Evolutionary conservation across 148 eudicot species (phyloP).

Genomic region (Amaranthus palmeri): DNA sequence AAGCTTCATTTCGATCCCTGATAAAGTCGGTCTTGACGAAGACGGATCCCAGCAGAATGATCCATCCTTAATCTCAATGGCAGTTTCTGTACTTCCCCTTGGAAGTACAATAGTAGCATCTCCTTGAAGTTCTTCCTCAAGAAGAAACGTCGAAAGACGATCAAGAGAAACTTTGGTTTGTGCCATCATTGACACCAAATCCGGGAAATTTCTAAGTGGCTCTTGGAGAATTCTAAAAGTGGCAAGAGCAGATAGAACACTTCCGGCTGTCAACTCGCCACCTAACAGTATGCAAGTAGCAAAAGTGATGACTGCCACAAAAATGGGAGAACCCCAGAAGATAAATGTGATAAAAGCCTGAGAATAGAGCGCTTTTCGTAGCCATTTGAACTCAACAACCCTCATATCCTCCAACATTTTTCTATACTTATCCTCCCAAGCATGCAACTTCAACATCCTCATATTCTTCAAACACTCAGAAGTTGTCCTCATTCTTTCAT

Average conservation of each 20-base stretch:
- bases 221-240: slow-evolving; percentile 91
- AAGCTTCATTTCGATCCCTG: slow-evolving; percentile 59
- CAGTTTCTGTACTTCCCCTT: slow-evolving; percentile 48
- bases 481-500: slow-evolving; percentile 89
- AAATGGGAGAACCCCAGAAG: slow-evolving; percentile 94
- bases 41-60: slow-evolving; percentile 73
- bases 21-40: slow-evolving; percentile 50
- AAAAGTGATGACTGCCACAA: slow-evolving; percentile 81
- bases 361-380: slow-evolving; percentile 73
- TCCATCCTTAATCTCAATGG: slow-evolving; percentile 71
- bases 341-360: slow-evolving; percentile 75
- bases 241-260: slow-evolving; percentile 84
- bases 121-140: slow-evolving; percentile 66
- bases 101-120: slow-evolving; percentile 63
- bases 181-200: slow-evolving; percentile 82
- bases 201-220: slow-evolving; percentile 83
- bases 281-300: slow-evolving; percentile 74
- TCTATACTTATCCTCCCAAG: slow-evolving; percentile 90
- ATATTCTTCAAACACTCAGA: slow-evolving; percentile 82
- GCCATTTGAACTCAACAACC: slow-evolving; percentile 73
- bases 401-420: slow-evolving; percentile 68
- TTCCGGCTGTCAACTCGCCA: slow-evolving; percentile 68
- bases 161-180: slow-evolving; percentile 93
- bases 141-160: slow-evolving; percentile 65
- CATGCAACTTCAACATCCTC: slow-evolving; percentile 88